Conservation (phyloP, 2,329 filamentous ascomycete genomes). For the Alternaria conjuncta region DNA sequence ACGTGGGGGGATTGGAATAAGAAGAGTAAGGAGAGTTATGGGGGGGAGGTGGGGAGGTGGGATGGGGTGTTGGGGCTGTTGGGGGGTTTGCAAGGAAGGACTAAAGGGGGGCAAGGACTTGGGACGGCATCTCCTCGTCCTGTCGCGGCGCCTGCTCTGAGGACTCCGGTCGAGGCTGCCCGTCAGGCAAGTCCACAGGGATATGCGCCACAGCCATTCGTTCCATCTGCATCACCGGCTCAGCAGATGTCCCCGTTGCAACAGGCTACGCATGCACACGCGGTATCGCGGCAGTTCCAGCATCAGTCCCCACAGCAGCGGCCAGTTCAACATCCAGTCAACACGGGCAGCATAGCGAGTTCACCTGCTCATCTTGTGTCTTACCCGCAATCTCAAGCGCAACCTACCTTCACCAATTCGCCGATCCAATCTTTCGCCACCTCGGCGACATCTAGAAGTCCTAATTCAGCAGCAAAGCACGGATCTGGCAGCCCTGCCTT, state of each 20-base stretch:
- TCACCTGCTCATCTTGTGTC: neutral
- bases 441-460: neutral
- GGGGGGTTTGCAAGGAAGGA: too few relatives aligned
- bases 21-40: neutral
- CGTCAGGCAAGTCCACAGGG: neutral
- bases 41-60: neutral
- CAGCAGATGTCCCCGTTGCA: neutral
- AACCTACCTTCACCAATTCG: neutral
- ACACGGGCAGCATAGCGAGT: neutral
- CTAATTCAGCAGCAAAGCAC: neutral
- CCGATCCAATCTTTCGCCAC: rapidly evolving
- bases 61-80: neutral
- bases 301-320: neutral
- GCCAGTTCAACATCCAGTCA: neutral
- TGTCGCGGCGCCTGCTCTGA: too few relatives aligned
- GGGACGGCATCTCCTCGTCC: too few relatives aligned
- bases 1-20: neutral
- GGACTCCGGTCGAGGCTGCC: neutral
- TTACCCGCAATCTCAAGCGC: neutral
- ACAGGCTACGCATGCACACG: neutral
- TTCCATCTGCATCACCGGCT: neutral
- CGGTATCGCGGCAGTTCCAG: neutral
- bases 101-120: too few relatives aligned
- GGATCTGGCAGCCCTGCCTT: too few relatives aligned
- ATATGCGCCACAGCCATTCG: neutral